Evolutionary conservation across 177 flowering plant genomes (phyloP).

Genomic region (Vitis hybrid): DNA sequence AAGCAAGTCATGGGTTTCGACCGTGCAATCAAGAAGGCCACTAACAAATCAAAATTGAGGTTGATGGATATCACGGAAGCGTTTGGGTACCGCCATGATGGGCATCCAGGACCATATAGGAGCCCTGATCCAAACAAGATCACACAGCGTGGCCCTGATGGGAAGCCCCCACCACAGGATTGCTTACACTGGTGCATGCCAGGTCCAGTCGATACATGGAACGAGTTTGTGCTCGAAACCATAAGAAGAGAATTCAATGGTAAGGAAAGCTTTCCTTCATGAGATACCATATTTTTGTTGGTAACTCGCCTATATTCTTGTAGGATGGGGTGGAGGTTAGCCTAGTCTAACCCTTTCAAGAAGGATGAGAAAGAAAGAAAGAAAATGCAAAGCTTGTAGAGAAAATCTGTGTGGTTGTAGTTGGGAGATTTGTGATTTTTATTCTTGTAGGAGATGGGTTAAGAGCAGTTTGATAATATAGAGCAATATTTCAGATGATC

Average conservation of each 20-base stretch:
- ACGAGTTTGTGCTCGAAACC: constrained; percentile 77
- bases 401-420: too few relatives aligned
- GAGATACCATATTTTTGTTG: constrained; percentile 11
- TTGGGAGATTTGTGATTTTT: too few relatives aligned
- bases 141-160: constrained; percentile 78
- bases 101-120: constrained; percentile 94
- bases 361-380: too few relatives aligned
- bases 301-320: constrained; percentile 2
- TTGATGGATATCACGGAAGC: constrained; percentile 84
- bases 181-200: constrained; percentile 99
- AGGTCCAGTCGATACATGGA: constrained; percentile 96
- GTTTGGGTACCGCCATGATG: constrained; percentile 79
- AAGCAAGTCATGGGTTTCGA: constrained; percentile 76
- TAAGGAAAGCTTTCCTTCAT: constrained; percentile 18
- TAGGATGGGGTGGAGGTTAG: too few relatives aligned
- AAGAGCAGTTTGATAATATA: too few relatives aligned
- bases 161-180: constrained; percentile 92
- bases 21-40: constrained; percentile 48
- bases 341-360: neutral
- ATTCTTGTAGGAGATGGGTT: too few relatives aligned
- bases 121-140: constrained; percentile 81
- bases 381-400: too few relatives aligned
- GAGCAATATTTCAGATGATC: too few relatives aligned
- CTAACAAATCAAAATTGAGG: constrained; percentile 54
- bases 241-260: constrained; percentile 59